Base-by-base conservation (phyloP, 140 eudicot species). In the Oenanthe javanica region DNA sequence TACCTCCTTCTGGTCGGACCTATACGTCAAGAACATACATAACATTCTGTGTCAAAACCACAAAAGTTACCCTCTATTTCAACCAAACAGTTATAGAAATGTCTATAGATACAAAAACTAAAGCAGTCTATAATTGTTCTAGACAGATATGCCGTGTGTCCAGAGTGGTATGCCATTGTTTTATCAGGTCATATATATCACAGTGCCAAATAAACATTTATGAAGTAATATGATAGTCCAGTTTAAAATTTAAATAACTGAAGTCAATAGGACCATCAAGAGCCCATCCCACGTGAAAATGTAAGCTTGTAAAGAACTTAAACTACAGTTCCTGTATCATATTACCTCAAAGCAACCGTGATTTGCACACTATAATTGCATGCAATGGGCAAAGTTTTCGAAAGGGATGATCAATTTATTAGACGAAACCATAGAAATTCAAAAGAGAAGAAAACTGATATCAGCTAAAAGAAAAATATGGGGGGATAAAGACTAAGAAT, bases 1-100 rank as follows among this genome's bases (percentile, higher is more conserved):
- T 9, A 89, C 87, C 84, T 87, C 91, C 76, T 80, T 87, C 75
- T 90, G 96, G 83, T 93, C 94, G 25, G 96, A 81, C 84, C 98
- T 93, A 88, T 31, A 85, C 74, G 82, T 55, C 57, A 66, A 40
- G 83, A 81, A 51, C 74, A 79, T 79, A 57, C 73, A 78, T 59
- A 31, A 31, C 18, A 43, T 43, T 19, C 2, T 1, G 11, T 1
- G 23, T 74, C 52, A 79, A 36, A 80, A 81, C 42, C 14, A 25
- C 21, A 13, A 6, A 75, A n/a, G 1, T 2, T 21, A 4, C 43
- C 77, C 42, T 12, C 57, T 4, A 23, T 14, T 11, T 6, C 79
- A 14, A 15, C 79, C 79, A 27, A 48, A 49, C 16, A 61, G 42
- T n/a, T 14, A 38, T 5, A 13, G 14, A 23, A 36, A 8, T 51